Conservation (phyloP, 2,329 filamentous ascomycete species). For the Arthroderma sp. region DNA sequence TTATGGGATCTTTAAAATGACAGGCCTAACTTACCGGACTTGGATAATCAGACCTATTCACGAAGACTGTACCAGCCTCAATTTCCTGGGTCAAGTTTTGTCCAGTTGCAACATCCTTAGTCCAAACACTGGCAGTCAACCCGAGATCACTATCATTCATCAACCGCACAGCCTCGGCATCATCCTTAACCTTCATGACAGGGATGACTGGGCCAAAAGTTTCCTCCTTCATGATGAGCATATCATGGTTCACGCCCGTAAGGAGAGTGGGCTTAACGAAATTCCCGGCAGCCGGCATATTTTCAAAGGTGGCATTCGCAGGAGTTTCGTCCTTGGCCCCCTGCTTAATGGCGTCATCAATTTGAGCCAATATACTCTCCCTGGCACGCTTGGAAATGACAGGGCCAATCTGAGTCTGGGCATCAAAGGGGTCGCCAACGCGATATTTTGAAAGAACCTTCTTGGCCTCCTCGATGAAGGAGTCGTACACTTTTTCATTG, state of each 20-base stretch:
- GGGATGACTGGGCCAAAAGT: conserved; percentile 90
- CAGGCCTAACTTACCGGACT: conserved; percentile 57
- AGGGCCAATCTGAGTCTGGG: conserved; percentile 69
- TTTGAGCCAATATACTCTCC: conserved; percentile 61
- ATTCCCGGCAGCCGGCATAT: conserved; percentile 64
- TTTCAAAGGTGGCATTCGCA: conserved; percentile 61
- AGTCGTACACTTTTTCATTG: conserved; percentile 67
- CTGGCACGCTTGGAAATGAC: conserved; percentile 73
- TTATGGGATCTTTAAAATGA: not conserved
- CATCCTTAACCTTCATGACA: conserved; percentile 69
- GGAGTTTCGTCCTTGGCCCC: conserved; percentile 78
- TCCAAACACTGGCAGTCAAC: conserved; percentile 94
- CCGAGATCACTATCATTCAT: conserved; percentile 97
- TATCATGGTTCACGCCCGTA: conserved; percentile 63
- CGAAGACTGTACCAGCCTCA: conserved; percentile 89
- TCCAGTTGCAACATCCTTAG: conserved; percentile 65
- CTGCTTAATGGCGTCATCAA: conserved; percentile 68
- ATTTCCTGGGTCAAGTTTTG: conserved; percentile 66
- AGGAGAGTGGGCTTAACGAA: conserved; percentile 79
- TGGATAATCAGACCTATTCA: conserved; percentile 87
- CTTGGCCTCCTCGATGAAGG: conserved; percentile 66
- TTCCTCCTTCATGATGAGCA: conserved; percentile 85
- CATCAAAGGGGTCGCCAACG: conserved; percentile 75
- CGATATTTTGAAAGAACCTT: conserved; percentile 69
- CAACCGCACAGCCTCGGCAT: conserved; percentile 64